Evolutionary conservation across 2,329 filamentous ascomycete genomes (phyloP).

Genomic region (Ophiostoma himal-ulmi): DNA sequence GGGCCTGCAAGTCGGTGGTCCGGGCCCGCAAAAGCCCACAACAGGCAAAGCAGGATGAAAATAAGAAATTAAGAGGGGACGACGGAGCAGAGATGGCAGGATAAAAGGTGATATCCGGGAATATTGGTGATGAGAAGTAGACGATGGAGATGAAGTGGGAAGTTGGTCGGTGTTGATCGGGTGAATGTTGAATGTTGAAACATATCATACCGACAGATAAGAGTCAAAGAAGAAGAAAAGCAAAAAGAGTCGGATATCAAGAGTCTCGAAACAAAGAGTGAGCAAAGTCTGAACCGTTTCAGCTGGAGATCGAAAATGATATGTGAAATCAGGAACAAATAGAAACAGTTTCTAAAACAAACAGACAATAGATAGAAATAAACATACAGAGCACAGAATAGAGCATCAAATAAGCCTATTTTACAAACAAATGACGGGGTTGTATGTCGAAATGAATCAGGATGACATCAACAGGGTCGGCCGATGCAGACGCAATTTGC

Average conservation of each 20-base stretch:
- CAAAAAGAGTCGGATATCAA: background rate
- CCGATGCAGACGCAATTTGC: background rate
- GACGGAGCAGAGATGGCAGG: background rate
- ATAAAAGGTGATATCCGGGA: background rate
- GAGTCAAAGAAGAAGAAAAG: too few relatives aligned
- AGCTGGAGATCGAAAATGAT: background rate
- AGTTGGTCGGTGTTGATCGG: background rate
- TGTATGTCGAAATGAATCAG: constrained; percentile 2
- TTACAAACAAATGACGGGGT: background rate
- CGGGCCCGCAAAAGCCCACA: constrained; percentile 19
- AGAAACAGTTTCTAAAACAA: too few relatives aligned
- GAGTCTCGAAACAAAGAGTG: background rate
- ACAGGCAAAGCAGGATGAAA: constrained; percentile 19
- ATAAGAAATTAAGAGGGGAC: background rate
- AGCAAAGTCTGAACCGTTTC: background rate
- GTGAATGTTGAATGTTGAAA: background rate
- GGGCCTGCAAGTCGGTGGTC: background rate
- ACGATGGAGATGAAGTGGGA: background rate
- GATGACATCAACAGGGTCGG: constrained; percentile 7
- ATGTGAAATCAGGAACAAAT: background rate
- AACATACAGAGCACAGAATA: background rate
- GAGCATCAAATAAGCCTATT: background rate
- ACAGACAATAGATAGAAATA: too few relatives aligned
- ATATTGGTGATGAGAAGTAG: background rate
- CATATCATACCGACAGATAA: background rate